Percentiles rank a stretch among this genome's conserved stretches.
Conservation (phyloP, 2,329 filamentous ascomycete genomes). For the Calonectria hawksworthii region DNA sequence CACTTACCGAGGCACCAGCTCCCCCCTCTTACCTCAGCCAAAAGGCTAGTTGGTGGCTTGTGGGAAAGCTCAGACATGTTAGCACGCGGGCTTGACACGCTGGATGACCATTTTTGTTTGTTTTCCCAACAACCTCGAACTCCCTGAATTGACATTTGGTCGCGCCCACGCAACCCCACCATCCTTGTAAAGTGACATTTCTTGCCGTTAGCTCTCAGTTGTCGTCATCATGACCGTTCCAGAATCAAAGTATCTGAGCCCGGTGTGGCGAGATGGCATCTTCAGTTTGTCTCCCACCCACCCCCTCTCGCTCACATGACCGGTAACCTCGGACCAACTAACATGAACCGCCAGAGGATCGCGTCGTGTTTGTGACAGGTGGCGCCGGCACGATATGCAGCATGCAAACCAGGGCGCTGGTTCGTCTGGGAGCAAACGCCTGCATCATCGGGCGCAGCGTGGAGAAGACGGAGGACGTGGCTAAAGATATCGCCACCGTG, state of each 20-base stretch:
- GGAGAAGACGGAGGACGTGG: constrained; percentile 86
- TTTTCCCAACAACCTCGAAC: not conserved
- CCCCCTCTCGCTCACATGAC: not conserved
- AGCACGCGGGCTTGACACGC: constrained; percentile 4
- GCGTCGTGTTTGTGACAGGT: constrained; percentile 95
- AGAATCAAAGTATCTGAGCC: constrained; percentile 82
- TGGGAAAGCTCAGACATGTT: constrained; percentile 9
- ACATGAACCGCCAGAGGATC: constrained; percentile 72
- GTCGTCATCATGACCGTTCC: constrained; percentile 72
- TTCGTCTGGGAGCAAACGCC: constrained; percentile 91
- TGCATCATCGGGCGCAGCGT: constrained; percentile 93
- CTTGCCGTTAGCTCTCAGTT: not conserved
- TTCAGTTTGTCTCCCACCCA: constrained; percentile 73
- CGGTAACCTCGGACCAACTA: constrained; percentile 2
- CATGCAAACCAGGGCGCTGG: constrained; percentile 91
- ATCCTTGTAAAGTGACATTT: not conserved
- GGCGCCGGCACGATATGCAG: constrained; percentile 95
- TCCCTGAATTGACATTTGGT: not conserved
- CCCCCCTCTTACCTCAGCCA: constrained; percentile 3
- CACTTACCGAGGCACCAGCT: constrained; percentile 36
- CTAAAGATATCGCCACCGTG: constrained; percentile 84
- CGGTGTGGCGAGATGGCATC: constrained; percentile 88
- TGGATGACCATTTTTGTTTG: not conserved
- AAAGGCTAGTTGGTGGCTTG: constrained; percentile 1
- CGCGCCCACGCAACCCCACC: not conserved